Evolutionary conservation across 176 grass and related monocot genomes (phyloP), one percentile per base, ranked within the genome.

Genomic region (Alopecurus myosuroides): DNA sequence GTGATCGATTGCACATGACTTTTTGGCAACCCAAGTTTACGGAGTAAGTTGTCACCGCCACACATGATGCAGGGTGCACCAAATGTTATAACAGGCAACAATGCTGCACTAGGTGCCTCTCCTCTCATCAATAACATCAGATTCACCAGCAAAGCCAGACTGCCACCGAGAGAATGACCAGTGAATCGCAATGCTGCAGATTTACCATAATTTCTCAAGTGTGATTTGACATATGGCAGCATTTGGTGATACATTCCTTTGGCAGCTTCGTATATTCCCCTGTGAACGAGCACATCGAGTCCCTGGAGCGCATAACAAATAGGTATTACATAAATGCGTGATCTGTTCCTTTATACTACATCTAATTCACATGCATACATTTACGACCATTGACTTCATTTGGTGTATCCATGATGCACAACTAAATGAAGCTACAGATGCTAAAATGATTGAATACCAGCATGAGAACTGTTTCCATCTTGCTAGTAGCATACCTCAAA

Each of bases 31-130:
- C 91, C 91, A 6, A 98, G 86, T 82, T 85, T 88, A 37, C 20
- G 82, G 31, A 98, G 93, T 71, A 98, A 90, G 20, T 89, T 65
- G 72, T 98, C 91, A 20, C 97, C 97, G 11, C 97, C 97, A 9
- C 97, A 98, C 93, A 98, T 98, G 88, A 98, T 88, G 90, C 66
- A 93, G 44, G 97, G 93, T 25, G 97, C 88, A 52, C 97, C 97
- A 65, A 98, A 98, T 46, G 97, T 98, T 45, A 98, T 87, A 31
- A 94, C 89, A 12, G 97, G 93, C 34, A 94, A 83, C 74, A 98
- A 42, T 10, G 97, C 84, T 5, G 93, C 81, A 5, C 83, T 74
- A 0, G 91, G 83, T 8, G 34, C 89, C 28, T 78, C 89, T 3
- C 91, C 89, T 42, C 97, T 82, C 57, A 88, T 84, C 82, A 98